Evolutionary conservation across 106 monocot species (phyloP), one percentile per base, ranked within the genome.

Genomic region (Dendrobium huoshanense): DNA sequence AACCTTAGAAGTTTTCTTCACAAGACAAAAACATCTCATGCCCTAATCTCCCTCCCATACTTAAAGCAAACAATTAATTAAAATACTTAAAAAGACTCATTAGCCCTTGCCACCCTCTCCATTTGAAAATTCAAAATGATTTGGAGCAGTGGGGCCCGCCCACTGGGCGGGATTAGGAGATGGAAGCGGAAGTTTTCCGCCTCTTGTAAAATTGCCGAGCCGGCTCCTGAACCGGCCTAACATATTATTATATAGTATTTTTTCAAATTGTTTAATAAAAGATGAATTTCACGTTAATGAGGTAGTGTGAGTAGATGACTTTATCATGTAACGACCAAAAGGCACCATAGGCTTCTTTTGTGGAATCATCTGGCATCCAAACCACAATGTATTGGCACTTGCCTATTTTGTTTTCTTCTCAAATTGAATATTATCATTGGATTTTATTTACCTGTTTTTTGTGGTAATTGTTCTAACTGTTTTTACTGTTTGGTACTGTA

Each of bases 401-500:
- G 33, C 70, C 22, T 61, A 7, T 61, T 61, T 61, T 51, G 15
- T 22, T 22, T 61, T 56, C 9, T 56, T 56, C 13, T 61, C 61
- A 61, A 61, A 61, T 61, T 22, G 0, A 4, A 61, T 61, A 31
- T 70, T 9, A 33, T 9, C 10, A 37, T 70, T 37, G 70, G 33
- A 70, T 29, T 13, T 15, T 48, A 48, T 41, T 70, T 75, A 59
- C 55, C 40, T 41, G 20, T 0, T n/a, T 80, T 11, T 67, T 19
- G 13, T 49, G 55, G 58, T 43, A 37, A 74, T 5, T 74, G 43
- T 19, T 42, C 20, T 74, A 80, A 78, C 44, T 9, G 41, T 77
- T 40, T 61, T 79, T 77, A 17, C 75, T 77, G 7, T 54, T 64
- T 77, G 24, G 74, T 55, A 75, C 19, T 92, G 85, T 86, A 98